These are phyloP conservation scores for Tulasnella sp. DNA, from an alignment of 768 basidiomycete species.

Conservation along the genomic window DNA sequence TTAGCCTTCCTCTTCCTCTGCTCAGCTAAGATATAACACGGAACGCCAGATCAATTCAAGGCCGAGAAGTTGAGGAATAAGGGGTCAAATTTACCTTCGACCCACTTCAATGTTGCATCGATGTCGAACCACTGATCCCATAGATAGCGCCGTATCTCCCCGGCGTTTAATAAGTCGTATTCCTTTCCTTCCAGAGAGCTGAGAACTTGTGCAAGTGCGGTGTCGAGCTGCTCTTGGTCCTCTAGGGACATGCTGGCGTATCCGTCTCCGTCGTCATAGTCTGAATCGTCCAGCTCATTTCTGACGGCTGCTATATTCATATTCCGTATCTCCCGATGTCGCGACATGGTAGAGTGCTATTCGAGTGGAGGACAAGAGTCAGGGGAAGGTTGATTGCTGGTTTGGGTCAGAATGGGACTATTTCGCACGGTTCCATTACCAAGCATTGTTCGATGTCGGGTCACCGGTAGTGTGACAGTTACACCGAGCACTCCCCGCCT, in stretches of 20 bases:
- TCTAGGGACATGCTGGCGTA: slow-evolving; percentile 62
- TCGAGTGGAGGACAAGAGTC: no score
- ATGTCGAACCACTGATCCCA: slow-evolving; percentile 88
- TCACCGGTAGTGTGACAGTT: no score
- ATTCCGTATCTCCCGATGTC: slow-evolving; percentile 85
- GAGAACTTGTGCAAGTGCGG: slow-evolving; percentile 61
- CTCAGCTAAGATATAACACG: slow-evolving; percentile 46
- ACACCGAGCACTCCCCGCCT: no score
- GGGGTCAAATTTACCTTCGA: slow-evolving; percentile 49
- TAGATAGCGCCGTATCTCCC: slow-evolving; percentile 64
- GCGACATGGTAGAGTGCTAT: slow-evolving; percentile 53
- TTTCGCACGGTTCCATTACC: no score
- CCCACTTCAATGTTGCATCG: slow-evolving; percentile 64
- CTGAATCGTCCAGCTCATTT: slow-evolving; percentile 56
- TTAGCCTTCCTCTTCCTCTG: slow-evolving; percentile 55
- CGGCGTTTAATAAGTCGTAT: slow-evolving; percentile 60
- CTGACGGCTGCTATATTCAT: slow-evolving; percentile 64
- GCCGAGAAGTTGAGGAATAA: background rate
- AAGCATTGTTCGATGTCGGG: no score
- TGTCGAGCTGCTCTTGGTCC: slow-evolving; percentile 63
- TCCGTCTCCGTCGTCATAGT: slow-evolving; percentile 24
- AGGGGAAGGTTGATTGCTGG: no score
- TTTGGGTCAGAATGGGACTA: no score
- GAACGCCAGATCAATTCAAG: background rate
- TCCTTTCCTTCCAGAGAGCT: slow-evolving; percentile 58